Base-by-base conservation (phyloP, 306 rosid genomes). In the Cajanus cajan region DNA sequence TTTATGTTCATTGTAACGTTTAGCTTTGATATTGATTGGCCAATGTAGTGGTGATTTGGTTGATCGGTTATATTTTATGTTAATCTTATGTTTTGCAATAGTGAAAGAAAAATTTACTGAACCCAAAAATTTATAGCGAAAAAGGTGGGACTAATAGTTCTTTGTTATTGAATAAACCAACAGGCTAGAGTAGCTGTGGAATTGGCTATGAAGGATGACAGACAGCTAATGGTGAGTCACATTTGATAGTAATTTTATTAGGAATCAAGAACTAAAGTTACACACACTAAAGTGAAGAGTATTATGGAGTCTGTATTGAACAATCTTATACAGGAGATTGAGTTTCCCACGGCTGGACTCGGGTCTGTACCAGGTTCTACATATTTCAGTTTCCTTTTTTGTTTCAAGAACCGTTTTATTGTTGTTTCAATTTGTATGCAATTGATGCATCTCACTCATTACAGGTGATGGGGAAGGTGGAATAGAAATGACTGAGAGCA, bases 401-500 rank as follows among this genome's bases (percentile, higher is more conserved):
- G 22, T 51, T 67, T 34, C 14, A 12, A 11, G 13, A 51, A 16
- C 14, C 55, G n/a, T n/a, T 70, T 55, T 43, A 28, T 66, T 4
- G 1, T 18, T 74, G 73, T 63, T 74, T 52, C 57, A 36, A 34
- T 57, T 34, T 45, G 40, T 72, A 39, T 65, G 28, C 37, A 19
- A 39, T 68, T n/a, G 84, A 66, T 82, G 69, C 43, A 14, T 76
- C 18, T 55, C 24, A 39, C 63, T 63, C 52, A 18, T 61, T 66
- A 61, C 85, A 95, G 98, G 98, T 75, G 98, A 95, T 51, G 98
- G 98, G 7, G 98, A 95, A 89, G 98, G 98, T 73, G 98, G 98
- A 87, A 90, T 81, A 59, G 98, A 95, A 84, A 91, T 95, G 98
- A 92, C 98, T 3, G 98, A 77, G 68, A 95, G 97, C 76, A 91